Conservation (phyloP, 2,329 filamentous ascomycete genomes). For the Colletotrichum eleusines region DNA sequence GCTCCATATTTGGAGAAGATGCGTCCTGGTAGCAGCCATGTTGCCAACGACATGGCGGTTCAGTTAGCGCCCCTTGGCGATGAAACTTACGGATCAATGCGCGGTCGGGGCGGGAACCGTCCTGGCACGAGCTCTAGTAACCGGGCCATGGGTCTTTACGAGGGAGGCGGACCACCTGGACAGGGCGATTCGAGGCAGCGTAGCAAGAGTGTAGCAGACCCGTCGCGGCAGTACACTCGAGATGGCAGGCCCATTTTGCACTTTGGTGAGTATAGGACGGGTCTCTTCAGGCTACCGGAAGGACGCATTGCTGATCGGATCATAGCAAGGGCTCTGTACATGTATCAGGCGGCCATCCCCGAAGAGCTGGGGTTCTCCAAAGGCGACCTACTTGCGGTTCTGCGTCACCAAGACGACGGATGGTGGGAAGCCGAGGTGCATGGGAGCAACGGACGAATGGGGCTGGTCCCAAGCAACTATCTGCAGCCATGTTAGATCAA, state of each 20-base stretch:
- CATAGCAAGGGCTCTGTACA: constrained; percentile 90
- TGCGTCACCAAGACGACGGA: constrained; percentile 94
- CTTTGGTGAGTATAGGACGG: constrained; percentile 78
- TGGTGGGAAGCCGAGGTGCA: constrained; percentile 99
- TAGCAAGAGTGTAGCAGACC: constrained; percentile 90
- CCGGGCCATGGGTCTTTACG: constrained; percentile 68
- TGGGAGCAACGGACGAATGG: constrained; percentile 69
- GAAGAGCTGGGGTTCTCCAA: constrained; percentile 95
- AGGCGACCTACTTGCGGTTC: constrained; percentile 88
- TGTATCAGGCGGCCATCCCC: constrained; percentile 93
- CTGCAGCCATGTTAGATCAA: constrained; percentile 63
- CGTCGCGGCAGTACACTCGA: constrained; percentile 82
- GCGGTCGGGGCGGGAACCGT: constrained; percentile 63
- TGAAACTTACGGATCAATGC: constrained; percentile 70
- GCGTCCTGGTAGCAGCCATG: constrained; percentile 65
- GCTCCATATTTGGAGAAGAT: constrained; percentile 61
- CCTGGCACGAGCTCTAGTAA: constrained; percentile 60
- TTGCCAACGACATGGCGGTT: constrained; percentile 72
- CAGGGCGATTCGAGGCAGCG: constrained; percentile 63
- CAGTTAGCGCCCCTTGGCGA: constrained; percentile 71
- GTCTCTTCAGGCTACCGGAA: constrained; percentile 3
- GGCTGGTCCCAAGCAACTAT: constrained; percentile 77
- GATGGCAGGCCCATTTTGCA: constrained; percentile 91
- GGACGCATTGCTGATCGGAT: constrained; percentile 43
- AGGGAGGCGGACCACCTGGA: constrained; percentile 57